These are phyloP conservation scores for Astrocystis sublimbata DNA, from an alignment of 495 filamentous ascomycete genomes.

Conservation along the genomic window DNA sequence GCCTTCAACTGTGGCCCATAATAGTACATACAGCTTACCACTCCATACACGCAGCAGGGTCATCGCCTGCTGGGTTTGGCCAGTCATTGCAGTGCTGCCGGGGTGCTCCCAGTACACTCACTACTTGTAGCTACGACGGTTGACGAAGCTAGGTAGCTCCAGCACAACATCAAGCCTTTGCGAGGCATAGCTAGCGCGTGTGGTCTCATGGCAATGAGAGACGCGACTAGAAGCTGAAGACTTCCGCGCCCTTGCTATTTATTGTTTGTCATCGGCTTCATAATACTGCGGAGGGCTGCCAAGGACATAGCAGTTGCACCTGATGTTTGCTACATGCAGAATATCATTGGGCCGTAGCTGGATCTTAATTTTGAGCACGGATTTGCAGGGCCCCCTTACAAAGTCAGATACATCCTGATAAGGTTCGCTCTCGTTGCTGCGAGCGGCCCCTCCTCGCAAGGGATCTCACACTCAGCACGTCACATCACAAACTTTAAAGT, in stretches of 20 bases:
- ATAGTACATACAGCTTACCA: constrained; percentile 31
- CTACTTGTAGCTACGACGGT: constrained; percentile 13
- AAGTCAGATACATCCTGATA: constrained; percentile 16
- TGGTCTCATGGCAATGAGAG: constrained; percentile 3
- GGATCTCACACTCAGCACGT: constrained; percentile 21
- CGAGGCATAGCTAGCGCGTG: constrained; percentile 12
- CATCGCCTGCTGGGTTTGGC: constrained; percentile 28
- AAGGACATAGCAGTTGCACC: constrained; percentile 6
- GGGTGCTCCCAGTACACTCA: constrained; percentile 19
- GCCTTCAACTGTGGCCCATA: constrained; percentile 24
- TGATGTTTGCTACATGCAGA: background rate
- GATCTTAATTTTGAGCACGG: constrained; percentile 1
- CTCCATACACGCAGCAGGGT: constrained; percentile 31
- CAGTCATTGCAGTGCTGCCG: constrained; percentile 23
- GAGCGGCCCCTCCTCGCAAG: constrained; percentile 17
- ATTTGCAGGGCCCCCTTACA: constrained; percentile 8
- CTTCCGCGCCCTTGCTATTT: constrained; percentile 12
- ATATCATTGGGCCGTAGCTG: constrained; percentile 12
- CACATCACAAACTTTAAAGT: constrained; percentile 24
- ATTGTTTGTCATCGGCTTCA: constrained; percentile 1
- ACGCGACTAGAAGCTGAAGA: constrained; percentile 18
- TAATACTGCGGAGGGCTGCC: background rate
- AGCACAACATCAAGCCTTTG: constrained; percentile 20
- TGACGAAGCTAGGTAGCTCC: constrained; percentile 16
- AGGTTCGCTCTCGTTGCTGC: constrained; percentile 10